phyloP scores from a whole-genome alignment of 192 early-diverging fungal species.

The Allomyces macrogynus region DNA sequence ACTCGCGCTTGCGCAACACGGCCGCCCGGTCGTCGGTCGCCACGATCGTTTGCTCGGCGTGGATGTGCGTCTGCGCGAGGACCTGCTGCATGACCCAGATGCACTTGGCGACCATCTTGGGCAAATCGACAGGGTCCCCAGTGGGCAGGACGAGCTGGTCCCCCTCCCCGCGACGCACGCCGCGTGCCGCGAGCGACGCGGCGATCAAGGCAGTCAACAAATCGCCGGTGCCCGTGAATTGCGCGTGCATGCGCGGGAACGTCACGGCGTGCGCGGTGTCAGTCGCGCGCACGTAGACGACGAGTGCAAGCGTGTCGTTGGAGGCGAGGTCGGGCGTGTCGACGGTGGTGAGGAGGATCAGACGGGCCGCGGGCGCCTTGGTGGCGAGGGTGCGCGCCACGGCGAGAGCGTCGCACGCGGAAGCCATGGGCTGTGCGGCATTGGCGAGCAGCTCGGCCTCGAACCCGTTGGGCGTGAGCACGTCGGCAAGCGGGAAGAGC shows the following conservation, averaged over 20 bases:
- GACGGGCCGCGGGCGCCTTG: background rate
- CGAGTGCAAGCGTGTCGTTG: slow-evolving; percentile 7
- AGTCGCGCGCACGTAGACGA: slow-evolving; percentile 6
- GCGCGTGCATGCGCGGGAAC: slow-evolving; percentile 51
- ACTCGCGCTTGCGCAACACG: slow-evolving; percentile 40
- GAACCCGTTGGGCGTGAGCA: slow-evolving; percentile 81
- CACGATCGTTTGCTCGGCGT: slow-evolving; percentile 12
- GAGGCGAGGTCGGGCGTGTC: background rate
- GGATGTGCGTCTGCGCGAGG: slow-evolving; percentile 5
- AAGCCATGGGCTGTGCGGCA: background rate
- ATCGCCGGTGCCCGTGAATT: slow-evolving; percentile 88
- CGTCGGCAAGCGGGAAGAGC: slow-evolving; percentile 41
- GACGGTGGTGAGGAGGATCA: slow-evolving; percentile 4
- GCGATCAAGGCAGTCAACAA: slow-evolving; percentile 55
- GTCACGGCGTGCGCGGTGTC: slow-evolving; percentile 37
- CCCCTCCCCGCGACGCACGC: slow-evolving; percentile 2
- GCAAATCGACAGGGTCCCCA: slow-evolving; percentile 41
- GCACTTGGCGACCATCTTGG: slow-evolving; percentile 44
- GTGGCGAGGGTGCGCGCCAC: background rate
- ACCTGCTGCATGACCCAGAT: slow-evolving; percentile 27
- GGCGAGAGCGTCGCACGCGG: slow-evolving; percentile 6
- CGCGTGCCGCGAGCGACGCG: slow-evolving; percentile 24
- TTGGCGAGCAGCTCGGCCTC: slow-evolving; percentile 45
- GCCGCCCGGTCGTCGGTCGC: slow-evolving; percentile 6
- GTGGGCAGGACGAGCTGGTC: slow-evolving; percentile 27